Evolutionary conservation across 805 yeast genomes (phyloP), one percentile per base, ranked within the genome.

Genomic region (Metschnikowia arizonensis): DNA sequence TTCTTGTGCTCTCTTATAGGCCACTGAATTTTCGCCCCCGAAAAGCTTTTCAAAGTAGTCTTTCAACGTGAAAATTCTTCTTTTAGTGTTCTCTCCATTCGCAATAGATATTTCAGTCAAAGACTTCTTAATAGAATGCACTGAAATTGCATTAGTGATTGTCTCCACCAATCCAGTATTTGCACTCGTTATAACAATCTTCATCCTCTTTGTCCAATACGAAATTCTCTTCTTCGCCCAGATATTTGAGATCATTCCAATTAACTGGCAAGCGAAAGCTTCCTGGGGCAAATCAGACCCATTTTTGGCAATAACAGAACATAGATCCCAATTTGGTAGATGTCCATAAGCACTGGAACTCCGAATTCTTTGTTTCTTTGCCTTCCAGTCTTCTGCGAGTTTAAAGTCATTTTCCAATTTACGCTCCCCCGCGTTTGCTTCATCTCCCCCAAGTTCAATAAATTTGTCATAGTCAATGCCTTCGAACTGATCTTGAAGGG

Each of bases 221-320:
- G 77, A 82, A 6, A 86, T 81, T 2, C 74, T 73, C 19, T 79
- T 78, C 25, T 72, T 76, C 39, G 78, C 77, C 98, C 98, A 93
- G 35, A 88, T 81, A 41, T 80, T 80, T 1, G 95, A 82, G 12
- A 33, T 19, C 23, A 33, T 19, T 19, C 24, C 23, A 42, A 93
- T 91, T 35, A 93, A 63, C 62, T 93, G 99, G 51, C 97, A 89
- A 0, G 99, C 99, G 72, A 93, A 89, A 0, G 99, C 97, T 63
- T 93, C 99, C 62, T 93, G 99, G 19, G 96, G 85, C 42, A 93
- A 64, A 66, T 93, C 99, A 58, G 86, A 91, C 29, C 99, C 99
- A 25, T 96, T 91, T 60, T 93, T 93, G 10, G 95, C 96, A 60
- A 93, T 93, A 2, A 91, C 97, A 0, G 97, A 90, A 53, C 91